A percentile compares a stretch with the other conserved stretches of the same genome.
Conservation (phyloP, 2,329 filamentous ascomycete genomes). For the Trichoderma hamatum region DNA sequence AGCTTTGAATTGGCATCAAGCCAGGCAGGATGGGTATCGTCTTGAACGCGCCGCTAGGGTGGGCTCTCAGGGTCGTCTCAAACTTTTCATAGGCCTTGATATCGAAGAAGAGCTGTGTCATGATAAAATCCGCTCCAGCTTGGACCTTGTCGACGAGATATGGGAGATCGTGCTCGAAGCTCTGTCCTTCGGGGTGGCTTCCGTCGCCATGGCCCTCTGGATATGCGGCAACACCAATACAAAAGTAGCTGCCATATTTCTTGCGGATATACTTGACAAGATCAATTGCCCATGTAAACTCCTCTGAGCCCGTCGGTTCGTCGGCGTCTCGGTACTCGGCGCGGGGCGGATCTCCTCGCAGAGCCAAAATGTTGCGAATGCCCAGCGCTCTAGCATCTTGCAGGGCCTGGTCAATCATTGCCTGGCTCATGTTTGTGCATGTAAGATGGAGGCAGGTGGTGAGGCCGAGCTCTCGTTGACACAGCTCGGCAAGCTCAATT, state of each 20-base stretch:
- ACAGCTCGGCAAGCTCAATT: slow-evolving; percentile 91
- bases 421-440: slow-evolving; percentile 94
- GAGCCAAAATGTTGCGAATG: slow-evolving; percentile 88
- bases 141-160: slow-evolving; percentile 87
- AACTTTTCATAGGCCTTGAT: slow-evolving; percentile 79
- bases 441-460: slow-evolving; percentile 96
- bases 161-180: slow-evolving; percentile 78
- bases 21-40: slow-evolving; percentile 89
- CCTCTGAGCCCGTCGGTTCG: slow-evolving; percentile 65
- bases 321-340: slow-evolving; percentile 73
- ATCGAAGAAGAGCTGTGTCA: slow-evolving; percentile 98
- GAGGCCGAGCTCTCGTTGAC: slow-evolving; percentile 85
- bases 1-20: slow-evolving; percentile 96
- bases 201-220: slow-evolving; percentile 95
- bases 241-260: slow-evolving; percentile 91
- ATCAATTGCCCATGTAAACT: slow-evolving; percentile 88
- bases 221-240: slow-evolving; percentile 90
- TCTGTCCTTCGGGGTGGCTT: slow-evolving; percentile 72
- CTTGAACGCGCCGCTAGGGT: slow-evolving; percentile 84
- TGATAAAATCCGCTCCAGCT: slow-evolving; percentile 95
- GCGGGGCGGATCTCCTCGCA: slow-evolving; percentile 88
- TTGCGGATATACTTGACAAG: slow-evolving; percentile 86
- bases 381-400: slow-evolving; percentile 89
- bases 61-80: slow-evolving; percentile 73
- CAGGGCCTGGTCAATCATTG: slow-evolving; percentile 82